A percentile compares a stretch with the other conserved stretches of the same genome.
These are phyloP conservation scores for Fusarium sp. DNA, from an alignment of 2,329 filamentous ascomycete species.

Conservation along the genomic window DNA sequence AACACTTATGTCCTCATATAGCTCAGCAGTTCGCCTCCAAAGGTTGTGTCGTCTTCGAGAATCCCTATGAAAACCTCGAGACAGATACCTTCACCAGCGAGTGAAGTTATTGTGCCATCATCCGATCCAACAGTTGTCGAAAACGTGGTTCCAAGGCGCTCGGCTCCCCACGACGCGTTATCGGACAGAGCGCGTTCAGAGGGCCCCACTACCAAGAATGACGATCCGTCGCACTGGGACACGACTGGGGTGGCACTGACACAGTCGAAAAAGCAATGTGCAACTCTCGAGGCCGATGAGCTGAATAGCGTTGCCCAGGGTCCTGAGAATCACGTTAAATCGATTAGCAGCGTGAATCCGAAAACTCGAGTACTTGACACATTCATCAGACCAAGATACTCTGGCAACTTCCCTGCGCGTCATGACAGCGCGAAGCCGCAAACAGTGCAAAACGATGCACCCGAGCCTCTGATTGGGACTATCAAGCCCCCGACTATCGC, in stretches of 20 bases:
- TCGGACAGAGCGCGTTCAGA: constrained; percentile 24
- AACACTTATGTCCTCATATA: constrained; percentile 30
- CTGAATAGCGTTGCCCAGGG: constrained; percentile 23
- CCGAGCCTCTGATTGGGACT: constrained; percentile 33
- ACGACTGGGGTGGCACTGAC: constrained; percentile 49
- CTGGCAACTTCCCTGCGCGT: constrained; percentile 26
- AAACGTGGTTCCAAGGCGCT: constrained; percentile 8
- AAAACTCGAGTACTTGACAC: constrained; percentile 12
- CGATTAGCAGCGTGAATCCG: constrained; percentile 9
- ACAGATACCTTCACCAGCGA: constrained; percentile 21
- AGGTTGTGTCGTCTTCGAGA: constrained; percentile 15
- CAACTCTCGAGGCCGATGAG: constrained; percentile 26
- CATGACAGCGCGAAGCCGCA: constrained; percentile 41
- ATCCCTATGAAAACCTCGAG: not conserved
- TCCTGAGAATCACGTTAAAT: constrained; percentile 34
- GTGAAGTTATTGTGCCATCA: constrained; percentile 22
- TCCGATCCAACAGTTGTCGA: constrained; percentile 14
- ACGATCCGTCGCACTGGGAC: constrained; percentile 45
- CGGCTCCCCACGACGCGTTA: constrained; percentile 37
- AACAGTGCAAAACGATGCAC: constrained; percentile 41
- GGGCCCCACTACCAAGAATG: constrained; percentile 41
- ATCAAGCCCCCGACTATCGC: constrained; percentile 36
- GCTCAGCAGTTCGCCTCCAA: constrained; percentile 40
- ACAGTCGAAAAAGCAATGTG: constrained; percentile 47
- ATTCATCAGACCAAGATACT: constrained; percentile 11